Evolutionary conservation across 2,329 filamentous ascomycete genomes (phyloP), one percentile per base, ranked within the genome.

Genomic region (Talaromyces sp.): DNA sequence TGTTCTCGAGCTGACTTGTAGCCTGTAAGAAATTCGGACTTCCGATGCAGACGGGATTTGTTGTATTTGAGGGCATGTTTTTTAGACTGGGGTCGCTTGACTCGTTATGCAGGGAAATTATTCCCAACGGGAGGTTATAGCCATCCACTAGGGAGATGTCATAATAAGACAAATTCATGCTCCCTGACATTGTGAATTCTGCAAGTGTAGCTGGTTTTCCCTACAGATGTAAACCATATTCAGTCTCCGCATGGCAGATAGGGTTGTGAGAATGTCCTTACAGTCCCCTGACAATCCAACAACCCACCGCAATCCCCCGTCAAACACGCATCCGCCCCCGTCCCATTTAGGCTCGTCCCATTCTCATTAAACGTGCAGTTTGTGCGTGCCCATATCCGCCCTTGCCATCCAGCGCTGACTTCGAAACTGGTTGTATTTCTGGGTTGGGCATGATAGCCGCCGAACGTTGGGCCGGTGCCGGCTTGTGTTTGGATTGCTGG

Each of bases 101-200:
- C 2, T 88, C 85, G 63, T 83, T 81, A 40, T 70, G 73, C 19
- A 77, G 68, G 5, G 73, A 75, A 17, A 78, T 72, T 56, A 79
- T 77, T 54, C 70, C 74, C 36, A 76, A 62, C 17, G 74, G 73
- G 87, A 94, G 78, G 73, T 94, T 94, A 83, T 94, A 94, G 58
- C 91, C 91, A 73, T 95, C 91, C 25, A 95, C 91, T 2, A 94
- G 83, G 47, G 90, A 93, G 68, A 95, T 91, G 76, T 95, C 91
- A 78, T 93, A 94, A 75, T 92, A 95, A 10, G 88, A 90, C 73
- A 93, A 89, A 25, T 82, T 81, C 31, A 68, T 67, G 54, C 53
- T 59, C 11, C 69, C 90, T 59, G 87, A 85, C 17, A 94, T 83
- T 63, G 89, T 92, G 77, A 95, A 93, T 74, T 96, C 92, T 45